These are phyloP conservation scores for Suhomyces sp. DNA, from an alignment of 805 yeast genomes.

Conservation along the genomic window DNA sequence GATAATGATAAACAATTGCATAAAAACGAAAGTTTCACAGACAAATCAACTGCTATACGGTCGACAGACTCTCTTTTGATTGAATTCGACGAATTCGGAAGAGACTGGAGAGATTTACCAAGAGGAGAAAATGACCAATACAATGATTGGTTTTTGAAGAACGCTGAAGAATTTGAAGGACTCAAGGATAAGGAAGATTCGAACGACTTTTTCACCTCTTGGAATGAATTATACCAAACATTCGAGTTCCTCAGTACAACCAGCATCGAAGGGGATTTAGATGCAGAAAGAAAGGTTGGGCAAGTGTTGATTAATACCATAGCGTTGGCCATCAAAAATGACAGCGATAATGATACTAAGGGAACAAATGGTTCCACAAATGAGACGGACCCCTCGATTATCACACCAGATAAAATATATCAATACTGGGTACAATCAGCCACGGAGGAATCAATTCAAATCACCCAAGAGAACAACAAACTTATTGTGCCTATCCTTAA, in stretches of 20 bases:
- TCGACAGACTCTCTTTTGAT: slow-evolving; percentile 21
- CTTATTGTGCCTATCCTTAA: slow-evolving; percentile 30
- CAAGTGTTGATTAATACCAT: slow-evolving; percentile 47
- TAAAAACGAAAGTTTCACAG: slow-evolving; percentile 11
- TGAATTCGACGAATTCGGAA: slow-evolving; percentile 58
- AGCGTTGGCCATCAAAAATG: slow-evolving; percentile 52
- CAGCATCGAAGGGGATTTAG: slow-evolving; percentile 25
- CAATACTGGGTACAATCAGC: slow-evolving; percentile 42
- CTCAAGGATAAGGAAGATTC: slow-evolving; percentile 19
- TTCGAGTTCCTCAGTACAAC: slow-evolving; percentile 25
- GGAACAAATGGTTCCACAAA: neutral
- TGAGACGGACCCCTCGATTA: slow-evolving; percentile 4
- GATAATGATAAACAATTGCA: slow-evolving; percentile 1
- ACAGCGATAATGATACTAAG: slow-evolving; percentile 16
- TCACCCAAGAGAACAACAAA: slow-evolving; percentile 25
- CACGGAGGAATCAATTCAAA: slow-evolving; percentile 22
- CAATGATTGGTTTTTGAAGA: slow-evolving; percentile 19
- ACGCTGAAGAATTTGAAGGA: slow-evolving; percentile 16
- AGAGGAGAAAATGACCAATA: slow-evolving; percentile 50
- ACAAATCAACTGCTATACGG: slow-evolving; percentile 18
- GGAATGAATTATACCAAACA: slow-evolving; percentile 24
- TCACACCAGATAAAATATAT: slow-evolving; percentile 54
- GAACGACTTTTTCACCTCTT: slow-evolving; percentile 26
- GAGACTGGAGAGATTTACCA: slow-evolving; percentile 74
- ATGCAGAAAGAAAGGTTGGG: slow-evolving; percentile 26